Evolutionary conservation across 106 monocot species (phyloP), one percentile per base, ranked within the genome.

Genomic region (Phalaenopsis equestris): DNA sequence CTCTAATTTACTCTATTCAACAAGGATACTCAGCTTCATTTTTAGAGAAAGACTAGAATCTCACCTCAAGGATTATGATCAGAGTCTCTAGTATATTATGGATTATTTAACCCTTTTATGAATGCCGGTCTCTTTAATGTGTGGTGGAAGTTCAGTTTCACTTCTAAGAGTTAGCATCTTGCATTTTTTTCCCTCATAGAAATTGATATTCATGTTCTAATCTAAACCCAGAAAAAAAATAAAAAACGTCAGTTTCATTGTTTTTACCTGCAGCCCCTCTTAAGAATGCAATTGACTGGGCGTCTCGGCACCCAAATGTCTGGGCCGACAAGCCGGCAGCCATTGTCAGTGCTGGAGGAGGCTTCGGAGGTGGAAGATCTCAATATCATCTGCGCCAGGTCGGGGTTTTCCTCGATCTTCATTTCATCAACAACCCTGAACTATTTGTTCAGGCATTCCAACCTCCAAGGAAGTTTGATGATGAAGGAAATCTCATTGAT

Each of bases 381-480:
- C 92, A 93, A 41, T 85, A 90, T 84, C 92, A 93, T 80, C 88
- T 93, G 3, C 93, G 90, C 16, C 93, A 93, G 72, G 83, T 90
- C 8, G 93, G 93, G 0, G 88, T 90, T 23, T 93, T 81, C 45
- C 73, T 93, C 5, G 93, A 93, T 67, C 84, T 93, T 72, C 93
- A 93, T 83, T 93, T 93, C 86, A 90, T 93, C 79, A 93, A 93
- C 80, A 93, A 90, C 45, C 93, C 93, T 1, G 93, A 93, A 57
- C 72, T 93, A 3, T 87, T 87, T 41, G 76, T 93, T 56, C 73
- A 76, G 56, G 88, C 77, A 56, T 82, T 76, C 65, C 49, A 81
- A 19, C 86, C 83, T 46, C 90, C 93, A 1, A 39, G 46, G 47
- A 90, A 90, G 56, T 90, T 93, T 21, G 86, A 93, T 43, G 56